A percentile compares a stretch with the other conserved stretches of the same genome.
These are phyloP conservation scores for Tremella fuciformis DNA, from an alignment of 768 basidiomycete genomes.

Conservation along the genomic window DNA sequence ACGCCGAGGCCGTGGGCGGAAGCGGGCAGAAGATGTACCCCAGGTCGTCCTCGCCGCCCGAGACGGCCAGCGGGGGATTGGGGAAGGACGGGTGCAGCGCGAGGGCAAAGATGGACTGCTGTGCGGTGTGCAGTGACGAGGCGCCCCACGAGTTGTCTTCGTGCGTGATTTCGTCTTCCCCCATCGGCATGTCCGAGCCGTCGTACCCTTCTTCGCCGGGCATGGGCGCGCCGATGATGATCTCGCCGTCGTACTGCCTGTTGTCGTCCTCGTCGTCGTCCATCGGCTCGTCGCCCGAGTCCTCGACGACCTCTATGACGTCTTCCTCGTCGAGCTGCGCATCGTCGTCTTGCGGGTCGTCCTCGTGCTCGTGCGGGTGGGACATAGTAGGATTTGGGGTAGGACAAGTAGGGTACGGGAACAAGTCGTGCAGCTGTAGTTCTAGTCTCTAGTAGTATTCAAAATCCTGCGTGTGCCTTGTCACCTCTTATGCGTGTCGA, in stretches of 20 bases:
- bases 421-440: too few species aligned
- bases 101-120: slow-evolving; percentile 75
- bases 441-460: too few species aligned
- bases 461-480: too few species aligned
- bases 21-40: slow-evolving; percentile 70
- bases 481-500: too few species aligned
- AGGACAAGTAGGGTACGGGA: too few species aligned
- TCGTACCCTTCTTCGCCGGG: slow-evolving; percentile 26
- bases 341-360: slow-evolving; percentile 14
- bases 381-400: slow-evolving; percentile 6
- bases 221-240: slow-evolving; percentile 39
- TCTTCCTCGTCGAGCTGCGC: slow-evolving; percentile 28
- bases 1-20: slow-evolving; percentile 27
- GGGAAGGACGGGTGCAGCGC: slow-evolving; percentile 71
- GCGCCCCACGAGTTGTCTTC: slow-evolving; percentile 36
- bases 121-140: slow-evolving; percentile 58
- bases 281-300: slow-evolving; percentile 35
- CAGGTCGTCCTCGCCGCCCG: slow-evolving; percentile 91
- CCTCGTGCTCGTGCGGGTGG: slow-evolving; percentile 22
- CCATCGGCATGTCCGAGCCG: neutral
- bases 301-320: slow-evolving; percentile 40
- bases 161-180: slow-evolving; percentile 7
- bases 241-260: slow-evolving; percentile 36
- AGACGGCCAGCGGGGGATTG: slow-evolving; percentile 71
- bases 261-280: slow-evolving; percentile 36